Base-by-base conservation (phyloP, 1,284 basidiomycete genomes). In the Ustilago tritici region DNA sequence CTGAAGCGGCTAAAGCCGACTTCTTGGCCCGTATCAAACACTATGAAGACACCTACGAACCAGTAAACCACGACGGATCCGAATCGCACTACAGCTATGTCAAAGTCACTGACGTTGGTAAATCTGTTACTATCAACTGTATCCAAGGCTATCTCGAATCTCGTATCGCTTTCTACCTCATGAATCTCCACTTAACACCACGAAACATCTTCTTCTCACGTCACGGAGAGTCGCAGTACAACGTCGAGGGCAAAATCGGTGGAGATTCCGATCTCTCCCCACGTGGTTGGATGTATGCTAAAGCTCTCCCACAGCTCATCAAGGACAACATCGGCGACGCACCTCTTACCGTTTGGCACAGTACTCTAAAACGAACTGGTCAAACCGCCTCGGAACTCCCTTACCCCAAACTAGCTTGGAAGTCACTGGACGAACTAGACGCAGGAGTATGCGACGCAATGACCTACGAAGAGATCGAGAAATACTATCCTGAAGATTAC, bases 381-480 rank as follows among this genome's bases (percentile, higher is more conserved):
- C 95, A 98, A 87, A 99, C 97, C 0, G 95, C 91, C 0, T 90
- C 91, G 49, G 84, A 90, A 75, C 89, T 99, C 14, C 91, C 93
- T 0, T 98, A 95, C 85, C 90, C 92, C 50, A 97, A 99, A 85
- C 89, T 99, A 76, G 98, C 95, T 0, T 99, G 97, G 97, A 99
- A 99, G 87, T 95, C 94, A 4, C 88, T 99, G 40, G 97, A 99
- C 84, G 97, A 99, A 87, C 89, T 99, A 12, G 97, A 99, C 87
- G 97, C 97, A 3, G 96, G 97, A 47, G 97, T 99, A 15, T 99
- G 97, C 83, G 97, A 99, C 87, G 95, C 93, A 14, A 99, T 99
- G 97, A 99, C 97, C 1, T 99, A 99, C 85, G 93, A 95, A 88
- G 96, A 99, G 89, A 98, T 99, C 66, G 96, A 95, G 63, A 66